Evolutionary conservation across 176 grass and related monocot species (phyloP).

Genomic region (Phyllostachys edulis): DNA sequence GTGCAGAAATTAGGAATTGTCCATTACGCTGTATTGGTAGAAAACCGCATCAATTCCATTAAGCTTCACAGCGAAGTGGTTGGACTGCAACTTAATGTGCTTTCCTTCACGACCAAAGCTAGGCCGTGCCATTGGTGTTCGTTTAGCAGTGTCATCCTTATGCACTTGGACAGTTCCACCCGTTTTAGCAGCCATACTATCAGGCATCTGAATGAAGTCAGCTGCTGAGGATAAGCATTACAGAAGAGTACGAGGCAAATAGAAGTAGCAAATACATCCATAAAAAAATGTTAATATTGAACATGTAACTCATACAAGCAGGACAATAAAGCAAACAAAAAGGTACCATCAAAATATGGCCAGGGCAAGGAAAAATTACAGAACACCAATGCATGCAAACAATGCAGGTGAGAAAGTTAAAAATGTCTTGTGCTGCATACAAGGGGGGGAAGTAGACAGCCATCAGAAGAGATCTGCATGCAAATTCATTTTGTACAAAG

Average conservation of each 20-base stretch:
- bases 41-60: constrained; percentile 53
- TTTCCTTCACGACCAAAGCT: constrained; percentile 51
- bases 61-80: constrained; percentile 67
- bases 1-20: constrained; percentile 25
- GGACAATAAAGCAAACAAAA: neutral
- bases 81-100: constrained; percentile 54
- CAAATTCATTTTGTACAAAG: neutral
- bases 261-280: neutral
- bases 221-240: neutral
- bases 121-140: constrained; percentile 42
- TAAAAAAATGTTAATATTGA: neutral
- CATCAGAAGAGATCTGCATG: neutral
- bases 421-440: neutral
- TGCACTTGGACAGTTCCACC: constrained; percentile 35
- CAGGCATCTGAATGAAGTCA: constrained; percentile 23
- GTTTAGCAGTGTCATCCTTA: constrained; percentile 22
- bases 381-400: neutral
- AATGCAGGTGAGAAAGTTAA: neutral
- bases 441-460: neutral
- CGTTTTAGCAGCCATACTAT: constrained; percentile 34
- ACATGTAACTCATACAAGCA: neutral
- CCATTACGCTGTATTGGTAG: constrained; percentile 67
- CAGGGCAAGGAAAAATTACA: neutral
- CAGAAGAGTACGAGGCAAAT: neutral
- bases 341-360: neutral